These are phyloP conservation scores for Paradendryphiella salina DNA, from an alignment of 2,329 filamentous ascomycete genomes.

Conservation along the genomic window DNA sequence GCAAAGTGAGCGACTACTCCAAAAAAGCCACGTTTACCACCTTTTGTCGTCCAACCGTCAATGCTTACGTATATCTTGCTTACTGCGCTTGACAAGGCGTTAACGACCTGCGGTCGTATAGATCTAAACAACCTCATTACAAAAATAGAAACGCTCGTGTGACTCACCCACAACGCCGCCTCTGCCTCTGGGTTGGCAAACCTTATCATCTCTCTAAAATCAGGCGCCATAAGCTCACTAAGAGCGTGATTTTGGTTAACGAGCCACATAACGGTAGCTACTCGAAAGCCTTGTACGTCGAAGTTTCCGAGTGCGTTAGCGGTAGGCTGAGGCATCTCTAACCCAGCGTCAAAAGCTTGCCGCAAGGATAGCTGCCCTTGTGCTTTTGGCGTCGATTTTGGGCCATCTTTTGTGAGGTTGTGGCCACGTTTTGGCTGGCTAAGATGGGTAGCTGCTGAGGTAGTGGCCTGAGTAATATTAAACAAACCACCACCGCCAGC, in stretches of 20 bases:
- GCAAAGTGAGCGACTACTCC: constrained; percentile 11
- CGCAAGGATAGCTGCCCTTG: too few species aligned
- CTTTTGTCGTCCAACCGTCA: constrained; percentile 9
- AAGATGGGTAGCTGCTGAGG: too few species aligned
- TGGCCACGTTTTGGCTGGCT: too few species aligned
- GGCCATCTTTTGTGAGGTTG: too few species aligned
- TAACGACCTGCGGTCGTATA: constrained; percentile 1
- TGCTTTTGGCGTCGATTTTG: too few species aligned
- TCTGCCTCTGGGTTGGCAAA: background rate
- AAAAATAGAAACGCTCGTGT: background rate
- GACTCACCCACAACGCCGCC: constrained; percentile 1
- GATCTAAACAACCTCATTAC: background rate
- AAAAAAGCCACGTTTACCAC: constrained; percentile 11
- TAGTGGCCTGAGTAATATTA: too few species aligned
- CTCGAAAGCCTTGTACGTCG: background rate
- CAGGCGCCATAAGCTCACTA: too few species aligned
- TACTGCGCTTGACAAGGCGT: background rate
- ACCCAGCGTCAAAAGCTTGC: too few species aligned
- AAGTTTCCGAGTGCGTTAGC: too few species aligned
- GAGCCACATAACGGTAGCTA: background rate
- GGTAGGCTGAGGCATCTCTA: too few species aligned
- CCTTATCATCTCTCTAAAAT: background rate
- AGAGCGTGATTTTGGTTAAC: too few species aligned
- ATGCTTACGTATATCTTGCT: constrained; percentile 14
- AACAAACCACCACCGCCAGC: too few species aligned